Evolutionary conservation across 2,329 filamentous ascomycete species (phyloP), one percentile per base, ranked within the genome.

Genomic region (Colletotrichum somersetense): DNA sequence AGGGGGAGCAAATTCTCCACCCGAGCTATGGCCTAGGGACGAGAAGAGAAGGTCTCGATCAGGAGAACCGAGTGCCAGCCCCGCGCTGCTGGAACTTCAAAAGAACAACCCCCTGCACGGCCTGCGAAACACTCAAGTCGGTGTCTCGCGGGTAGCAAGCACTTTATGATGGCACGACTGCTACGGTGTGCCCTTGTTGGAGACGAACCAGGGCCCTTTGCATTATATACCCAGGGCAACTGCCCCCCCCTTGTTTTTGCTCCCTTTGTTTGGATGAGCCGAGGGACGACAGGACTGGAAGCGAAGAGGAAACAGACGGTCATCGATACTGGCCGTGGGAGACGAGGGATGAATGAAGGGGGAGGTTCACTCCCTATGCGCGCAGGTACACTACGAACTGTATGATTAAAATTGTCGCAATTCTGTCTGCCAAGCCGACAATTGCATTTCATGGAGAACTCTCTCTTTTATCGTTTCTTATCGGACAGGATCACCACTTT

Each of bases 221-320:
- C 70, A 69, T 70, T 52, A 61, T 69, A 72, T 70, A 72, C 70
- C 70, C 70, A 72, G 42, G 56, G 59, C 46, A 40, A 63, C 56
- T 65, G 66, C 42, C 33, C 57, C 44, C 44, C 44, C 18, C 18
- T 23, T 6, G 23, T 58, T 20, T 55, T 67, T 64, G 63, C 64
- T 44, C 67, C 18, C 23, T 48, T 16, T 46, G 20, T 53, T 61
- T 55, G 40, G 68, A 57, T 23, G 68, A 52, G 50, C 23, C 33
- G 64, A 38, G 40, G n/a, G 55, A 14, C n/a, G n/a, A 57, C 20
- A 26, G 48, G 23, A 26, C 10, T 12, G 44, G 52, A 56, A 20
- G n/a, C 33, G 26, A 16, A 10, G 44, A 44, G n/a, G 18, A 59
- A 38, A 62, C 63, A 61, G 64, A 67, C 38, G 50, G 50, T 20